Conservation (phyloP, 2,329 filamentous ascomycete genomes). For the Arthroderma sp. region DNA sequence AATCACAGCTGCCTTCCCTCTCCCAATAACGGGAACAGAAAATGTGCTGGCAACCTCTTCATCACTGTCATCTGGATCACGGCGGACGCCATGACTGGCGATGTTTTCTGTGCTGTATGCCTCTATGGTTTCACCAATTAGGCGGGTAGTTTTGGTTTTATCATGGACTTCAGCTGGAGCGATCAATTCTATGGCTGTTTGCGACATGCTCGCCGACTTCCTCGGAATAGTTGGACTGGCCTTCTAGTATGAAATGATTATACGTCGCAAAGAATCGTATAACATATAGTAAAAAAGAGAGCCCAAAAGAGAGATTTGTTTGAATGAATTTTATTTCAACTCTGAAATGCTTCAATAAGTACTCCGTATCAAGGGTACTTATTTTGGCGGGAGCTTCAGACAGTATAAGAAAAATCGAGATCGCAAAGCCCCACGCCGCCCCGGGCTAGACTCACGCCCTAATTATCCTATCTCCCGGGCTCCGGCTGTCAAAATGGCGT, state of each 20-base stretch:
- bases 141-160: neutral
- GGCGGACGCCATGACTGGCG: neutral
- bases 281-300: neutral
- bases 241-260: neutral
- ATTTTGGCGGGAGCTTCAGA: conserved; percentile 5
- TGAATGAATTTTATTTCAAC: neutral
- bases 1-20: conserved; percentile 9
- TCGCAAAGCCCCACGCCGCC: neutral
- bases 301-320: neutral
- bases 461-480: neutral
- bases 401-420: conserved; percentile 1
- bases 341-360: neutral
- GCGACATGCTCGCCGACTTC: neutral
- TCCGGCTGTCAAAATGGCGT: neutral
- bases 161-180: neutral
- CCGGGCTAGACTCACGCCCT: neutral
- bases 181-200: neutral
- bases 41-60: neutral
- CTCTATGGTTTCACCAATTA: neutral
- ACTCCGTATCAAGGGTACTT: neutral
- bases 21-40: neutral
- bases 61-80: neutral
- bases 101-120: neutral
- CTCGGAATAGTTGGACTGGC: neutral
- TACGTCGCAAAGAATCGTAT: neutral